Conservation (phyloP, 768 basidiomycete genomes). For the Clavaria fumosa region DNA sequence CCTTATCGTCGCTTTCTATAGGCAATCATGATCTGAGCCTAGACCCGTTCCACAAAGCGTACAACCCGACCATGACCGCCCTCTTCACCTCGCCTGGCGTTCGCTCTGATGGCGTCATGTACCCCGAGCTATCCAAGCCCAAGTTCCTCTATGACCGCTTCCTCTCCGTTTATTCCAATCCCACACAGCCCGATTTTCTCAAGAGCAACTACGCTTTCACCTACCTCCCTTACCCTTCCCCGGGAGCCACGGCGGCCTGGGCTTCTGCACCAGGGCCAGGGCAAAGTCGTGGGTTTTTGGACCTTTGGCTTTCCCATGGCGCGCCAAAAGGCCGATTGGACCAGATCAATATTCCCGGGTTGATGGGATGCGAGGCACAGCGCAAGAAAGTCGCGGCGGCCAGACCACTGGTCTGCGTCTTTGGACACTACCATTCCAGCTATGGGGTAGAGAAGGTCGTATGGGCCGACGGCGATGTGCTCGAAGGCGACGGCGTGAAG, state of each 20-base stretch:
- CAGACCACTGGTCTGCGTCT: slow-evolving; percentile 2
- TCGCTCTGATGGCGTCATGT: slow-evolving; percentile 4
- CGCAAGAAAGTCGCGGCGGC: slow-evolving; percentile 2
- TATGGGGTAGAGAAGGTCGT: slow-evolving; percentile 5
- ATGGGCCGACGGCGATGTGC: neutral
- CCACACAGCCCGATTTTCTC: slow-evolving; percentile 4
- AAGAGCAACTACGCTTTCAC: slow-evolving; percentile 4
- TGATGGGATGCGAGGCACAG: slow-evolving; percentile 5
- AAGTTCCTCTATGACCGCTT: neutral
- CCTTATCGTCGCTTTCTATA: too few species aligned
- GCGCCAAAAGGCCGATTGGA: neutral
- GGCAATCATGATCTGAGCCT: slow-evolving; percentile 3
- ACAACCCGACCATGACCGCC: slow-evolving; percentile 1
- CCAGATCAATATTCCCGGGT: slow-evolving; percentile 1
- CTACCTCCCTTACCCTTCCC: slow-evolving; percentile 4
- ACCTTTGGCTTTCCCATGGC: neutral
- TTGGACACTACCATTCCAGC: slow-evolving; percentile 3
- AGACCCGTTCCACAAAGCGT: slow-evolving; percentile 2
- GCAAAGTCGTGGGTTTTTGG: too few species aligned
- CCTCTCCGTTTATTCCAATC: slow-evolving; percentile 4
- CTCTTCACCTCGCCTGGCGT: slow-evolving; percentile 2
- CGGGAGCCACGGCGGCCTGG: slow-evolving; percentile 2
- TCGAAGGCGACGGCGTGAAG: slow-evolving; percentile 1
- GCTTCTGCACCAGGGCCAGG: slow-evolving; percentile 2
- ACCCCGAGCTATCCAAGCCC: slow-evolving; percentile 2